phyloP scores from a whole-genome alignment of 768 basidiomycete genomes.

The Tricholoma matsutake region DNA sequence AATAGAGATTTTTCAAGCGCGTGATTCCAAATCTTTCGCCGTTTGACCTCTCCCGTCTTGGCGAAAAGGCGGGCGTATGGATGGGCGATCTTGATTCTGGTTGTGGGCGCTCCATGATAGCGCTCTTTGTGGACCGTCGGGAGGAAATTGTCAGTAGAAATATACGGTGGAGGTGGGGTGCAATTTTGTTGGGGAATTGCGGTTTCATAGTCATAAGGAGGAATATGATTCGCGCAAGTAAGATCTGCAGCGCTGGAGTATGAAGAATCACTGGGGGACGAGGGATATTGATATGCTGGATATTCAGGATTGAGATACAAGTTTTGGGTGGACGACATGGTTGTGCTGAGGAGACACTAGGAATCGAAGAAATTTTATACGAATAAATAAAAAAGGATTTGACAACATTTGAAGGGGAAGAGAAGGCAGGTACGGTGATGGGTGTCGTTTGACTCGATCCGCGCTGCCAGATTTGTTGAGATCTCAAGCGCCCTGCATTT shows the following conservation, averaged over 20 bases:
- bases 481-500: slow-evolving; percentile 11
- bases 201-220: not conserved
- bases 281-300: slow-evolving; percentile 4
- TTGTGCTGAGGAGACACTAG: slow-evolving; percentile 7
- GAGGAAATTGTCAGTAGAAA: not conserved
- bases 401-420: not conserved
- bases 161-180: slow-evolving; percentile 8
- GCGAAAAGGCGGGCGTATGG: slow-evolving; percentile 71
- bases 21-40: slow-evolving; percentile 76
- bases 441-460: slow-evolving; percentile 15
- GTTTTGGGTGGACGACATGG: not conserved
- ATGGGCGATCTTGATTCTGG: slow-evolving; percentile 40
- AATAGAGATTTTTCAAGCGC: slow-evolving; percentile 73
- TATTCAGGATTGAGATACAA: slow-evolving; percentile 1
- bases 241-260: slow-evolving; percentile 4
- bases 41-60: slow-evolving; percentile 60
- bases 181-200: slow-evolving; percentile 1
- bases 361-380: slow-evolving; percentile 2
- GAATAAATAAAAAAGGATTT: not conserved
- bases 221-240: not conserved
- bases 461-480: slow-evolving; percentile 15
- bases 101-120: not conserved
- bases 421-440: not conserved
- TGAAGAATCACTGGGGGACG: slow-evolving; percentile 9
- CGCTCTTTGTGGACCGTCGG: not conserved